These are phyloP conservation scores for Lithohypha guttulata DNA, from an alignment of 2,329 filamentous ascomycete genomes.

Conservation along the genomic window DNA sequence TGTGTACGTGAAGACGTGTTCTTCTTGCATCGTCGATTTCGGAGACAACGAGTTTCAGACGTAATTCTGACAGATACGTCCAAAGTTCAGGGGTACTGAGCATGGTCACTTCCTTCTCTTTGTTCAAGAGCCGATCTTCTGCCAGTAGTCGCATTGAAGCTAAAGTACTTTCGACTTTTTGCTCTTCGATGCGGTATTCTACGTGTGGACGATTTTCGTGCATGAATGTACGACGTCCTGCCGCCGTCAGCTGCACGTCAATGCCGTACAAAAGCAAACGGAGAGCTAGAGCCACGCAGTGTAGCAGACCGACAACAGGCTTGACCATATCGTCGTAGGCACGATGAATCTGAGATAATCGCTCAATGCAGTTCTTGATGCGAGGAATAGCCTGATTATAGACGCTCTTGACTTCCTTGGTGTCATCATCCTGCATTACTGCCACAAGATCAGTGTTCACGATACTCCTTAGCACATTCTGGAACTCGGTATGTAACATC, in stretches of 20 bases:
- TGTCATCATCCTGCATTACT: neutral
- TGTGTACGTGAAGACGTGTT: neutral
- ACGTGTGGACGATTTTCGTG: neutral
- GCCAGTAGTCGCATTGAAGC: neutral
- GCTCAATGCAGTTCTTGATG: slow-evolving; percentile 37
- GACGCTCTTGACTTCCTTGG: neutral
- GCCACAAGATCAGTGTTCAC: slow-evolving; percentile 28
- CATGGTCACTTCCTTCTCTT: neutral
- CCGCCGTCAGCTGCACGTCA: too few relatives aligned
- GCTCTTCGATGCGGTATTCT: neutral
- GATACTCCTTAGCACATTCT: slow-evolving; percentile 59
- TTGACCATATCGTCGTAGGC: slow-evolving; percentile 77
- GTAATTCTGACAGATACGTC: slow-evolving; percentile 1
- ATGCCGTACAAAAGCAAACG: slow-evolving; percentile 24
- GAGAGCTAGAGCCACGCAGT: slow-evolving; percentile 58
- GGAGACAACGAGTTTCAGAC: neutral
- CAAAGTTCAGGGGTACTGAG: neutral
- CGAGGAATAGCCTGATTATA: slow-evolving; percentile 24
- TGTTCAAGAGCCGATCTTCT: neutral
- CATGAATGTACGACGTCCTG: neutral
- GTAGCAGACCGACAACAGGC: slow-evolving; percentile 67
- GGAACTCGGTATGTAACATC: slow-evolving; percentile 72
- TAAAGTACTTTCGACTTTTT: neutral
- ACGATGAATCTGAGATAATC: slow-evolving; percentile 59
- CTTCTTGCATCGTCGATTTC: neutral